phyloP scores from a whole-genome alignment of 352 stramenopile genomes.

The Blastocystis sp. region DNA sequence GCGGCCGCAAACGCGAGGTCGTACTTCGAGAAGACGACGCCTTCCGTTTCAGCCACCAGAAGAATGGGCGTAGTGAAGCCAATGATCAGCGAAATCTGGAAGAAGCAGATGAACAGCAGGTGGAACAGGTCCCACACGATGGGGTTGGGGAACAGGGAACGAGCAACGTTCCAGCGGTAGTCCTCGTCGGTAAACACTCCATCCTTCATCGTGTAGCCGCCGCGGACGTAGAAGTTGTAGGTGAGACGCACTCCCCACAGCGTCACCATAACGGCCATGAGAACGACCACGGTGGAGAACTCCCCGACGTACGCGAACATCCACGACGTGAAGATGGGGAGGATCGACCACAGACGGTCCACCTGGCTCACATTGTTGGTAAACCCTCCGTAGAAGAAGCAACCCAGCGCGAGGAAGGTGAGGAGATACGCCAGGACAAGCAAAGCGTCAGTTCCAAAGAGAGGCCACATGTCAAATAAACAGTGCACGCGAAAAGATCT shows the following conservation, averaged over 20 bases:
- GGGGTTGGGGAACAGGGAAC: not conserved
- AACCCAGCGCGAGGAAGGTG: not conserved
- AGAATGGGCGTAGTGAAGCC: slow-evolving; percentile 29
- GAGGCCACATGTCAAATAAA: not conserved
- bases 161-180: slow-evolving; percentile 18
- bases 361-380: slow-evolving; percentile 58
- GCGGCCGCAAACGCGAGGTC: not conserved
- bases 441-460: slow-evolving; percentile 9
- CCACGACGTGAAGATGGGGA: slow-evolving; percentile 20
- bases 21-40: not conserved
- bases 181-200: slow-evolving; percentile 35
- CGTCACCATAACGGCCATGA: slow-evolving; percentile 19
- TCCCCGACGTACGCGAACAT: slow-evolving; percentile 3
- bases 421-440: slow-evolving; percentile 8
- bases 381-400: slow-evolving; percentile 15
- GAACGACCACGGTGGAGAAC: not conserved
- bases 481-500: not conserved
- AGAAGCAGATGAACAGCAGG: slow-evolving; percentile 27
- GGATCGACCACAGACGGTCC: slow-evolving; percentile 55
- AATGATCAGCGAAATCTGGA: slow-evolving; percentile 16
- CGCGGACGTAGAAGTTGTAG: slow-evolving; percentile 28
- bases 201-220: slow-evolving; percentile 6
- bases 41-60: not conserved
- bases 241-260: slow-evolving; percentile 47
- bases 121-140: slow-evolving; percentile 25